A percentile compares a stretch with the other conserved stretches of the same genome.
Evolutionary conservation across 192 early-diverging fungal species (phyloP).

Genomic region (Pilaira anomala): DNA sequence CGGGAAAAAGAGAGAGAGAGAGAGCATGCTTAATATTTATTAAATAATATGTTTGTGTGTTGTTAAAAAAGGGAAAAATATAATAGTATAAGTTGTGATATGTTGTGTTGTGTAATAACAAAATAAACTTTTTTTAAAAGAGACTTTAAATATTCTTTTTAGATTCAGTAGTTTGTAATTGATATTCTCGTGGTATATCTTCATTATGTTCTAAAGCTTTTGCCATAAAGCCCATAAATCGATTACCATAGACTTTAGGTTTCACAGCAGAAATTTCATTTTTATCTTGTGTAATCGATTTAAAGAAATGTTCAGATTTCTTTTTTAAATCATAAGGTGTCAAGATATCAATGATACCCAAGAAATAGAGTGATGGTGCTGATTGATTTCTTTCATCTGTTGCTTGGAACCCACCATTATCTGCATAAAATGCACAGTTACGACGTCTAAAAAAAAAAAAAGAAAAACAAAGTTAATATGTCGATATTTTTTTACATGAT

Average conservation of each 20-base stretch:
- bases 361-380: conserved; percentile 77
- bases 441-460: conserved; percentile 47
- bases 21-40: no score
- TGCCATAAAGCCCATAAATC: conserved; percentile 89
- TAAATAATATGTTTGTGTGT: no score
- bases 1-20: no score
- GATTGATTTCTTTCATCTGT: conserved; percentile 72
- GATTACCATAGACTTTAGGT: conserved; percentile 79
- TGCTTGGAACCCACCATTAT: conserved; percentile 84
- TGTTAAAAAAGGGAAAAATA: no score
- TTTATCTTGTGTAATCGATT: conserved; percentile 44
- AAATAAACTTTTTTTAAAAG: no score
- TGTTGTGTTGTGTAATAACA: no score
- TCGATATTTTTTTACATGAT: background rate
- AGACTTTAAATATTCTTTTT: no score
- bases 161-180: conserved; percentile 6
- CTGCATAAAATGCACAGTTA: conserved; percentile 82
- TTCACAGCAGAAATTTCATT: conserved; percentile 80
- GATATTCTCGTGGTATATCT: conserved; percentile 34
- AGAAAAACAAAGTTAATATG: background rate
- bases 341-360: conserved; percentile 97
- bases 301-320: conserved; percentile 86
- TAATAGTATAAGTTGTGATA: no score
- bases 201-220: conserved; percentile 48
- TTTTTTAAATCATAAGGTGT: conserved; percentile 89